phyloP scores from a whole-genome alignment of 495 filamentous ascomycete genomes.

The Staphylotrichum longicolle region DNA sequence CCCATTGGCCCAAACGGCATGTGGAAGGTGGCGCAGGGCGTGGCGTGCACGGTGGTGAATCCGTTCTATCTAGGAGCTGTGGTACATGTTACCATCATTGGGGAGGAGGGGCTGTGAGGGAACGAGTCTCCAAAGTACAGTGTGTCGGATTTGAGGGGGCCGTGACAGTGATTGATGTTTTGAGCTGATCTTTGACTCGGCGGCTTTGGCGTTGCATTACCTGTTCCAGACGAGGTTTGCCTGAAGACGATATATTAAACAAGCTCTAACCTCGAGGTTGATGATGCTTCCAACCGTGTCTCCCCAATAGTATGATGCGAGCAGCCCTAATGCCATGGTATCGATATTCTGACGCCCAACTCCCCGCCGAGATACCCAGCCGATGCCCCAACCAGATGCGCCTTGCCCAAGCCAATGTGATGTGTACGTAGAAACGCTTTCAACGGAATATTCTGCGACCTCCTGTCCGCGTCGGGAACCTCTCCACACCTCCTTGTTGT shows the following conservation, averaged over 20 bases:
- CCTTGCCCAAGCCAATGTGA: not conserved
- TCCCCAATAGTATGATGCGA: not conserved
- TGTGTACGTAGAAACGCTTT: slow-evolving; percentile 13
- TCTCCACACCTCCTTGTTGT: slow-evolving; percentile 58
- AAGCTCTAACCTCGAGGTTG: too few relatives aligned
- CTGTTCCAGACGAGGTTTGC: too few relatives aligned
- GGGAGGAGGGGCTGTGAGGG: not conserved
- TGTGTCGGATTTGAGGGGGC: too few relatives aligned
- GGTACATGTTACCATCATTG: slow-evolving; percentile 18
- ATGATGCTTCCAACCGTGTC: not conserved
- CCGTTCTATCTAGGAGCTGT: slow-evolving; percentile 11
- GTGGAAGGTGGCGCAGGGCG: slow-evolving; percentile 19
- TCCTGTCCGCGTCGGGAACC: slow-evolving; percentile 58
- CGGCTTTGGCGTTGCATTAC: too few relatives aligned
- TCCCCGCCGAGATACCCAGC: not conserved
- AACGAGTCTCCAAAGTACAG: not conserved
- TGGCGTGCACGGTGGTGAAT: slow-evolving; percentile 13
- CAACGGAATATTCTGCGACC: slow-evolving; percentile 65
- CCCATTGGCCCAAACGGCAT: slow-evolving; percentile 21
- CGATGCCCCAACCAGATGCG: not conserved
- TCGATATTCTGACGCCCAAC: not conserved
- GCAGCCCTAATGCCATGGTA: slow-evolving; percentile 5
- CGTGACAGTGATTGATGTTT: too few relatives aligned
- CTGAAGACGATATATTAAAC: too few relatives aligned
- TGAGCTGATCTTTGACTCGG: too few relatives aligned